phyloP scores from a whole-genome alignment of 768 basidiomycete genomes.

The Suillus paluster region DNA sequence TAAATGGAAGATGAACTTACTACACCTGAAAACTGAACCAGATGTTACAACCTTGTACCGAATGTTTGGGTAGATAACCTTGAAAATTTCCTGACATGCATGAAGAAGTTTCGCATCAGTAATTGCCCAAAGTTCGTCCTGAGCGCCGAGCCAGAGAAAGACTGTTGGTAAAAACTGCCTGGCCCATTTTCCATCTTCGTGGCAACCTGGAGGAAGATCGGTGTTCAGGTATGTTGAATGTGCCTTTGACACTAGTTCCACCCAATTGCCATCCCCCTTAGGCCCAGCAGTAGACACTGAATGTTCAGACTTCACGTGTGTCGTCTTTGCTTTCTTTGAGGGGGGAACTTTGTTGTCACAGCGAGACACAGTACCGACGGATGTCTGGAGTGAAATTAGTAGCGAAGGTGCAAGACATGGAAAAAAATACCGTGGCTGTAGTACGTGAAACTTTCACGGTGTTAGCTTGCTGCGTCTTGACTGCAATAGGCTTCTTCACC shows the following conservation, averaged over 20 bases:
- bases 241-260: not conserved
- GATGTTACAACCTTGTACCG: slow-evolving; percentile 7
- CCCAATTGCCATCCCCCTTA: not conserved
- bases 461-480: not conserved
- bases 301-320: too few species aligned
- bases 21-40: slow-evolving; percentile 10
- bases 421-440: not conserved
- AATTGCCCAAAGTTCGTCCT: slow-evolving; percentile 12
- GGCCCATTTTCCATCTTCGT: slow-evolving; percentile 3
- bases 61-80: slow-evolving; percentile 13
- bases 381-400: not conserved
- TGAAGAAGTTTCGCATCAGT: slow-evolving; percentile 2
- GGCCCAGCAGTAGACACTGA: too few species aligned
- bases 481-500: not conserved
- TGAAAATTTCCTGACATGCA: slow-evolving; percentile 7
- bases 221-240: not conserved
- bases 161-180: slow-evolving; percentile 2
- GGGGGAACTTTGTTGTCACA: not conserved
- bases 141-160: slow-evolving; percentile 12
- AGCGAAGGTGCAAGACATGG: too few species aligned
- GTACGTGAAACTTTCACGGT: not conserved
- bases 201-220: not conserved
- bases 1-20: slow-evolving; percentile 5
- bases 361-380: not conserved
- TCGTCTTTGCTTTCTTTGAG: too few species aligned